Evolutionary conservation across 2,329 filamentous ascomycete genomes (phyloP).

Genomic region (Didymosphaeria variabile): DNA sequence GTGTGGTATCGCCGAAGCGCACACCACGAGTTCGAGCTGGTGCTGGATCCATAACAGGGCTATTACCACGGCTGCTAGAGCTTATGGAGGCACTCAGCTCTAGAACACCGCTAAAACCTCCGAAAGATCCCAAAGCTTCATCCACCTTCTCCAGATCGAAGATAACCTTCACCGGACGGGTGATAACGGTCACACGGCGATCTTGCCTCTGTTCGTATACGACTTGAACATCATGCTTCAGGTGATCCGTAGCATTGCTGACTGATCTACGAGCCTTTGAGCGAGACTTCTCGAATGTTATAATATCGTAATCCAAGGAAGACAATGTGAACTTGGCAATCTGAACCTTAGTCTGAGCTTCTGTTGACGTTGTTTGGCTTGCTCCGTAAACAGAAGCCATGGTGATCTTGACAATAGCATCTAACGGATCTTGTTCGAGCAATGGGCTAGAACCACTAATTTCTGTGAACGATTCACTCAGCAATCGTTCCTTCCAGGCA

Average conservation of each 20-base stretch:
- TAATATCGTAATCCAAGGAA: slow-evolving; percentile 59
- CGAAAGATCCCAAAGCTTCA: slow-evolving; percentile 87
- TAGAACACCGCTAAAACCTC: slow-evolving; percentile 88
- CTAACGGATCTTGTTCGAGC: slow-evolving; percentile 37
- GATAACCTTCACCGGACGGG: slow-evolving; percentile 77
- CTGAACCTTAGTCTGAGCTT: slow-evolving; percentile 34
- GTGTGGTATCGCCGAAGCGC: slow-evolving; percentile 63
- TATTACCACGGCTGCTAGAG: slow-evolving; percentile 68
- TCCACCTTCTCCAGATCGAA: slow-evolving; percentile 84
- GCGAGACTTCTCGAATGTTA: slow-evolving; percentile 58
- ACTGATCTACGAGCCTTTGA: slow-evolving; percentile 37
- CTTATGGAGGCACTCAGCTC: slow-evolving; percentile 87
- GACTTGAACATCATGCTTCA: slow-evolving; percentile 43
- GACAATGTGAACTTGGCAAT: slow-evolving; percentile 58
- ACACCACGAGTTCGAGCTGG: slow-evolving; percentile 58
- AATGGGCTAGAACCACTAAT: slow-evolving; percentile 10
- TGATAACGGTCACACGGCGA: slow-evolving; percentile 69
- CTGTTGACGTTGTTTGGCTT: slow-evolving; percentile 27
- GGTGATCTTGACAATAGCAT: slow-evolving; percentile 40
- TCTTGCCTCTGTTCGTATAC: slow-evolving; percentile 43
- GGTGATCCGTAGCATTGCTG: slow-evolving; percentile 31
- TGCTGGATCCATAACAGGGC: slow-evolving; percentile 42
- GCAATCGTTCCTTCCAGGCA: slow-evolving; percentile 43
- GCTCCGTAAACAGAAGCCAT: slow-evolving; percentile 36
- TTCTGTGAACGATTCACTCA: slow-evolving; percentile 33